phyloP scores from a whole-genome alignment of 345 rosid species.

The Sisymbrium altissimum region DNA sequence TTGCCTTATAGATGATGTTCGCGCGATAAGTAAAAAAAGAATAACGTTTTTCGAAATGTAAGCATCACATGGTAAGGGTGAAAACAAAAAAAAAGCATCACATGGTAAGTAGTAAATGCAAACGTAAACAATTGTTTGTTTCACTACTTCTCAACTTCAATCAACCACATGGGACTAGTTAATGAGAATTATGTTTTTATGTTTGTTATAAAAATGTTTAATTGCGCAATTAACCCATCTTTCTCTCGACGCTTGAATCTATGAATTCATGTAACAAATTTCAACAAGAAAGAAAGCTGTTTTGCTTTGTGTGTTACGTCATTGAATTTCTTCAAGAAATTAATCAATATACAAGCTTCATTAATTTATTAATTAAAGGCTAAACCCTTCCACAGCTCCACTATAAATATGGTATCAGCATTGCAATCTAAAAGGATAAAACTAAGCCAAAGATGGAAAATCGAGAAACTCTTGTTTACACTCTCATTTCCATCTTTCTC shows the following conservation, averaged over 20 bases:
- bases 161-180: not conserved
- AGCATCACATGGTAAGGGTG: not conserved
- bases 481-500: constrained; percentile 1
- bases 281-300: not conserved
- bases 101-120: not conserved
- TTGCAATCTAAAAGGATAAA: not conserved
- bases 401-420: not conserved
- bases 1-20: too few relatives aligned
- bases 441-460: constrained; percentile 8
- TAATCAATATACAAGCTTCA: not conserved
- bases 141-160: not conserved
- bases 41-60: too few relatives aligned
- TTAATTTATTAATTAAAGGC: not conserved
- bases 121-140: not conserved
- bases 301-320: not conserved
- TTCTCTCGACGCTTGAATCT: not conserved
- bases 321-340: not conserved
- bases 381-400: not conserved
- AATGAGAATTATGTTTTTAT: not conserved
- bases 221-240: not conserved
- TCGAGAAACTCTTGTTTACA: constrained; percentile 2
- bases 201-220: not conserved
- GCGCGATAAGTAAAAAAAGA: too few relatives aligned
- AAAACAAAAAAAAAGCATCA: too few relatives aligned
- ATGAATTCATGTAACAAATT: not conserved